These are phyloP conservation scores for Delitschia confertaspora DNA, from an alignment of 495 filamentous ascomycete genomes.

Conservation along the genomic window DNA sequence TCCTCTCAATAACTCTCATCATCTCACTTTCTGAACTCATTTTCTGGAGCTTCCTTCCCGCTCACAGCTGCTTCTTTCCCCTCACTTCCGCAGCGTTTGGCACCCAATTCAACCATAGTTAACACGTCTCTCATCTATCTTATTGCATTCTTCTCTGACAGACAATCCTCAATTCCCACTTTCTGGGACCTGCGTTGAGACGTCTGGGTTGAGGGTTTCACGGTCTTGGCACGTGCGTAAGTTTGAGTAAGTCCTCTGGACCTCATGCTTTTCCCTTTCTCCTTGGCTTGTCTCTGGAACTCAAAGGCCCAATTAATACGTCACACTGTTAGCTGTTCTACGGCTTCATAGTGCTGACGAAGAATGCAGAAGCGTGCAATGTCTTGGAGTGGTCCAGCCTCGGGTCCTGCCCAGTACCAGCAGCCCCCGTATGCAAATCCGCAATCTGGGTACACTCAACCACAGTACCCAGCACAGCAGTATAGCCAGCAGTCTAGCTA, in stretches of 20 bases:
- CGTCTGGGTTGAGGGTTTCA: too few species aligned
- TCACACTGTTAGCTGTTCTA: background rate
- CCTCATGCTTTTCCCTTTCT: background rate
- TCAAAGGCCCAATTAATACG: background rate
- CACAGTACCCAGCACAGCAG: constrained; percentile 9
- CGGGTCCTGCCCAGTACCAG: constrained; percentile 21
- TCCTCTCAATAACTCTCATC: background rate
- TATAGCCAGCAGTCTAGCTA: constrained; percentile 19
- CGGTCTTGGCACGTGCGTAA: constrained; percentile 10
- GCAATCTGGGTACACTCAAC: constrained; percentile 16
- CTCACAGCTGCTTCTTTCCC: constrained; percentile 10
- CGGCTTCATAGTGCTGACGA: background rate
- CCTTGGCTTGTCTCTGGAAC: background rate
- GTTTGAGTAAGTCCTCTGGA: constrained; percentile 5
- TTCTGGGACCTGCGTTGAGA: too few species aligned
- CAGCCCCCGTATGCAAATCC: constrained; percentile 9
- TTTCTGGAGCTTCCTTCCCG: background rate
- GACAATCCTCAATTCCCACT: too few species aligned
- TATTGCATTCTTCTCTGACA: background rate
- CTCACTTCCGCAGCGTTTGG: constrained; percentile 14
- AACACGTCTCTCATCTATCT: background rate
- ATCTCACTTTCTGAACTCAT: background rate
- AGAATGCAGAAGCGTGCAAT: too few species aligned
- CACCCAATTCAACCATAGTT: background rate
- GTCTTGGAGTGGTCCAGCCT: constrained; percentile 23